A percentile compares a stretch with the other conserved stretches of the same genome.
phyloP scores from a whole-genome alignment of 2,329 filamentous ascomycete genomes.

The Akanthomyces dipterigenus region DNA sequence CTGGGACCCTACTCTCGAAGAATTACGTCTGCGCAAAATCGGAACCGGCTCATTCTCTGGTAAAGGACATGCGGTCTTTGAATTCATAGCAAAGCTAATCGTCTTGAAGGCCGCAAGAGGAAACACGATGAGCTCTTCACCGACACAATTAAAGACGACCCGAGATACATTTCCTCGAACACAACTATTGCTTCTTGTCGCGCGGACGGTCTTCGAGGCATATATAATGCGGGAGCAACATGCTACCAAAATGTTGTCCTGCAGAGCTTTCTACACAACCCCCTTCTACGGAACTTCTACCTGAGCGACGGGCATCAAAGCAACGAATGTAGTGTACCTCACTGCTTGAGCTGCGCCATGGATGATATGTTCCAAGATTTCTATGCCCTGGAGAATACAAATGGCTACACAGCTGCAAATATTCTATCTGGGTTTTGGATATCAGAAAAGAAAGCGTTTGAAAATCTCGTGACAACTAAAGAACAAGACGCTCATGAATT shows the following conservation, averaged over 20 bases:
- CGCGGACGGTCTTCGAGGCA: constrained; percentile 79
- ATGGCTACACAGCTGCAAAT: constrained; percentile 84
- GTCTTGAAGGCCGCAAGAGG: constrained; percentile 55
- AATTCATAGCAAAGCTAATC: constrained; percentile 5
- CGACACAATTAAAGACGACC: constrained; percentile 62
- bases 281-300: constrained; percentile 84
- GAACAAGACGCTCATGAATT: constrained; percentile 98
- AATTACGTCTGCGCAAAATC: constrained; percentile 63
- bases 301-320: constrained; percentile 83
- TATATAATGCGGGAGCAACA: constrained; percentile 97
- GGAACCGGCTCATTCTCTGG: constrained; percentile 59
- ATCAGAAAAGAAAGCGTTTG: constrained; percentile 64
- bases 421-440: constrained; percentile 89
- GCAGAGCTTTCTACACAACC: constrained; percentile 90
- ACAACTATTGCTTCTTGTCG: constrained; percentile 75
- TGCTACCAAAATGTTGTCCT: constrained; percentile 97
- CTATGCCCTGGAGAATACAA: constrained; percentile 67
- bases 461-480: constrained; percentile 79
- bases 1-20: constrained; percentile 75
- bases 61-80: constrained; percentile 30
- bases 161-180: constrained; percentile 70
- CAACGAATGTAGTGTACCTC: constrained; percentile 58
- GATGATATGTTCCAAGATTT: constrained; percentile 70
- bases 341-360: constrained; percentile 64
- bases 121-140: constrained; percentile 66